Conservation (phyloP, 148 eudicot genomes). For the Pharnaceum exiguum region DNA sequence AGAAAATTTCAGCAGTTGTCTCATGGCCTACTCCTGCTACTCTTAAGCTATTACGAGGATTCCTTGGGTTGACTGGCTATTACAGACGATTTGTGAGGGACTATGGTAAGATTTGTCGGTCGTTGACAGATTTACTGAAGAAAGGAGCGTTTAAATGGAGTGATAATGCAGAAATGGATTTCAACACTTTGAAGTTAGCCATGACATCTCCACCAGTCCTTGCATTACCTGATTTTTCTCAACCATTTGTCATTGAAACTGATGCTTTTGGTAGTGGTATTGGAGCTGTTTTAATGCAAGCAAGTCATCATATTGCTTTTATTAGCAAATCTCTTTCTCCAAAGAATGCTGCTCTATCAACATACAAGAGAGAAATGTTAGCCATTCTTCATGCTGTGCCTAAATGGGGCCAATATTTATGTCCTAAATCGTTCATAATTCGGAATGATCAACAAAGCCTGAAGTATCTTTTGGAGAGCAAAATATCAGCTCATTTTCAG, state of each 20-base stretch:
- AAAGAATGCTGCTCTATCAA: too few relatives aligned
- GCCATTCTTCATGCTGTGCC: too few relatives aligned
- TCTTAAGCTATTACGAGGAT: not conserved
- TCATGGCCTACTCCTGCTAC: not conserved
- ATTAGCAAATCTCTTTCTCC: too few relatives aligned
- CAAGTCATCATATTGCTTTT: not conserved
- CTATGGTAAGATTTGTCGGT: not conserved
- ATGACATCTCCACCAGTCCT: not conserved
- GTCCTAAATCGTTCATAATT: not conserved
- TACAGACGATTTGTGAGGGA: not conserved
- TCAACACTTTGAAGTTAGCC: not conserved
- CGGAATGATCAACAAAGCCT: not conserved
- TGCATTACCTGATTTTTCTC: not conserved
- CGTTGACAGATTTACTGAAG: not conserved
- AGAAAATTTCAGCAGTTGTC: not conserved
- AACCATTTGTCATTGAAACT: not conserved
- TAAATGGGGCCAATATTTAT: not conserved
- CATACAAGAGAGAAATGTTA: too few relatives aligned
- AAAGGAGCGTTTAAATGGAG: not conserved
- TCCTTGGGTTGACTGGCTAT: not conserved
- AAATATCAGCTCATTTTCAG: too few relatives aligned
- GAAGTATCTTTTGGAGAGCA: not conserved
- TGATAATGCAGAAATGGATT: not conserved
- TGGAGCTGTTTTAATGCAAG: not conserved
- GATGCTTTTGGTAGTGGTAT: not conserved